Evolutionary conservation across 768 basidiomycete genomes (phyloP).

Genomic region (Trametes meyenii): DNA sequence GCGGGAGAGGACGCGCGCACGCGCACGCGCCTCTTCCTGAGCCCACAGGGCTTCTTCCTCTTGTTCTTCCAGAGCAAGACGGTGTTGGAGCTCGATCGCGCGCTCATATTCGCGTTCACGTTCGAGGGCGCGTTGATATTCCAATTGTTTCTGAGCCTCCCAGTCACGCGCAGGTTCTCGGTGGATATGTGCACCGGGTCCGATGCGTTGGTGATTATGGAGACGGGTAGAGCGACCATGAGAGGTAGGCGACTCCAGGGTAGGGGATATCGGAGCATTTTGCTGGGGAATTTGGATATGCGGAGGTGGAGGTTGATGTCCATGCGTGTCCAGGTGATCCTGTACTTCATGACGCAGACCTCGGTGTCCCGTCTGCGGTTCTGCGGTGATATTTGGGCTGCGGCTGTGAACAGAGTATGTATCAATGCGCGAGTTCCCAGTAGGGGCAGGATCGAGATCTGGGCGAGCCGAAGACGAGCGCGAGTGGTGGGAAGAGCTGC

Average conservation of each 20-base stretch:
- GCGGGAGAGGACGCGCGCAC: constrained; percentile 26
- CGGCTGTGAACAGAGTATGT: constrained; percentile 31
- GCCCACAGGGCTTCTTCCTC: constrained; percentile 26
- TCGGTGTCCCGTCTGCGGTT: constrained; percentile 38
- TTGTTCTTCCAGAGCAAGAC: constrained; percentile 25
- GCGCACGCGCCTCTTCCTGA: constrained; percentile 20
- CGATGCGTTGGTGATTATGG: constrained; percentile 70
- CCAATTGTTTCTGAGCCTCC: constrained; percentile 29
- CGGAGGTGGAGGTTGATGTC: constrained; percentile 30
- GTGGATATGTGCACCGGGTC: constrained; percentile 60
- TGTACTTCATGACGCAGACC: constrained; percentile 52
- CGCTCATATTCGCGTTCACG: constrained; percentile 29
- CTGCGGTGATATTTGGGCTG: constrained; percentile 28
- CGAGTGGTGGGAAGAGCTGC: constrained; percentile 54
- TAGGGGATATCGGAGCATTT: constrained; percentile 37
- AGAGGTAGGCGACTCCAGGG: constrained; percentile 30
- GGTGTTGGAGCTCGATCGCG: constrained; percentile 22
- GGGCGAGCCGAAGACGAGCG: constrained; percentile 42
- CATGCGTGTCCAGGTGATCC: constrained; percentile 40
- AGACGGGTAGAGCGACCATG: constrained; percentile 12
- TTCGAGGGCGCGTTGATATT: constrained; percentile 30
- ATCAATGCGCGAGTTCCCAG: constrained; percentile 25
- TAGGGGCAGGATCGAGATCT: constrained; percentile 27
- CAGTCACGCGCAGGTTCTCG: constrained; percentile 41
- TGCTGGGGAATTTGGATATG: constrained; percentile 35